Conservation (phyloP, 148 eudicot genomes). For the Nepenthes mirabilis region DNA sequence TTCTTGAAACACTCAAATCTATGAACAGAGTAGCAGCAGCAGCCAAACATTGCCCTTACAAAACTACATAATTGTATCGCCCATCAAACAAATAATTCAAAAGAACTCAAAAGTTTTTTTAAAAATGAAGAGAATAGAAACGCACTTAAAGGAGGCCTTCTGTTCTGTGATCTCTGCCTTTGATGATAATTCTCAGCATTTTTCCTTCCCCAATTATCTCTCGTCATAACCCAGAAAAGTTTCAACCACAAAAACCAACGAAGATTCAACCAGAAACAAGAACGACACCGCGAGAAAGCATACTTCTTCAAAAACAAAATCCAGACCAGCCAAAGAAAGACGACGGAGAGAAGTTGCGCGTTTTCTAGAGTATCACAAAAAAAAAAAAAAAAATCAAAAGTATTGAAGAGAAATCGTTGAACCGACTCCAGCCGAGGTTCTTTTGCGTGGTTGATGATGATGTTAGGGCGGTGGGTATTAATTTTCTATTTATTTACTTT, state of each 20-base stretch:
- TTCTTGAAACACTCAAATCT: too few relatives aligned
- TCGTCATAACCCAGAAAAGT: neutral
- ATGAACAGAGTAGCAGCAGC: too few relatives aligned
- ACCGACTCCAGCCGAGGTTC: too few relatives aligned
- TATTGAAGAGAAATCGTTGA: too few relatives aligned
- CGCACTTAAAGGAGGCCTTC: conserved; percentile 15
- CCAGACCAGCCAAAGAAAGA: neutral
- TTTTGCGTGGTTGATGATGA: too few relatives aligned
- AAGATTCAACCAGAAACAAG: neutral
- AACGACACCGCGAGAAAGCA: neutral
- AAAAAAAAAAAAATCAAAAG: too few relatives aligned
- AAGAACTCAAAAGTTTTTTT: neutral
- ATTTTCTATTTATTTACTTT: too few relatives aligned
- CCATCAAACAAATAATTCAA: neutral
- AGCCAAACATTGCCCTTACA: too few relatives aligned
- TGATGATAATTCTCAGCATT: conserved; percentile 13
- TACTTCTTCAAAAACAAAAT: neutral
- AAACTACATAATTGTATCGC: too few relatives aligned
- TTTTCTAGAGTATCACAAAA: too few relatives aligned
- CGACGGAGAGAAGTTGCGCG: neutral
- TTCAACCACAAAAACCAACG: neutral
- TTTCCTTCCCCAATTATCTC: conserved; percentile 9
- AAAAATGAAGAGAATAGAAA: too few relatives aligned
- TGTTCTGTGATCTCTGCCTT: conserved; percentile 21
- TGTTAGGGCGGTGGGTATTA: neutral